Conservation (phyloP, 768 basidiomycete genomes). For the Mycena olivaceomarginata region DNA sequence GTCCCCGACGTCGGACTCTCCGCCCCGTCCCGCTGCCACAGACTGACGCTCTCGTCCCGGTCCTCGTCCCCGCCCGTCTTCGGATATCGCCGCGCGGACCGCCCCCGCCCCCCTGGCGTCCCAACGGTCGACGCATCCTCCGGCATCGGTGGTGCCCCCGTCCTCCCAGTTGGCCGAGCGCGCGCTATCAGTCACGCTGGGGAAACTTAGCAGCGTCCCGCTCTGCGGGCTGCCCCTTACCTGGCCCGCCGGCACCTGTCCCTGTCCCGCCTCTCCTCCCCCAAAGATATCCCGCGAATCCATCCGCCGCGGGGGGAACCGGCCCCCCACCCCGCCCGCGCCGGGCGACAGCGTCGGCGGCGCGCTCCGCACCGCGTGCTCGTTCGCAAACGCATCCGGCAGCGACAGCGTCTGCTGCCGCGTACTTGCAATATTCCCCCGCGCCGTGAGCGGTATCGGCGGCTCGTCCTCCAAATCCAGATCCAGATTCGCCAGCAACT, state of each 20-base stretch:
- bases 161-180: slow-evolving; percentile 64
- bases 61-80: slow-evolving; percentile 72
- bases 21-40: slow-evolving; percentile 62
- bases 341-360: slow-evolving; percentile 62
- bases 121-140: slow-evolving; percentile 43
- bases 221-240: slow-evolving; percentile 47
- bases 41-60: slow-evolving; percentile 74
- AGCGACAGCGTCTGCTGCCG: slow-evolving; percentile 56
- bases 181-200: slow-evolving; percentile 72
- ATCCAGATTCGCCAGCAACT: slow-evolving; percentile 40
- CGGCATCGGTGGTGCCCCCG: slow-evolving; percentile 39
- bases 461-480: slow-evolving; percentile 42
- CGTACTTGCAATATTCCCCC: neutral
- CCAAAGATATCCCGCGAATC: slow-evolving; percentile 63
- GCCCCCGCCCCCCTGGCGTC: slow-evolving; percentile 50
- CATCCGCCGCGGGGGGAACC: slow-evolving; percentile 54
- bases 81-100: slow-evolving; percentile 68
- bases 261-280: slow-evolving; percentile 44
- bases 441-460: slow-evolving; percentile 23
- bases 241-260: slow-evolving; percentile 31
- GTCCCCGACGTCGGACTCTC: slow-evolving; percentile 48
- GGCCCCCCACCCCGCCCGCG: slow-evolving; percentile 30
- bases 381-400: slow-evolving; percentile 52
- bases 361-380: slow-evolving; percentile 65
- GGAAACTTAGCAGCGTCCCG: slow-evolving; percentile 67